Base-by-base conservation (phyloP, 1,284 basidiomycete species). In the Cystobasidium sp. region DNA sequence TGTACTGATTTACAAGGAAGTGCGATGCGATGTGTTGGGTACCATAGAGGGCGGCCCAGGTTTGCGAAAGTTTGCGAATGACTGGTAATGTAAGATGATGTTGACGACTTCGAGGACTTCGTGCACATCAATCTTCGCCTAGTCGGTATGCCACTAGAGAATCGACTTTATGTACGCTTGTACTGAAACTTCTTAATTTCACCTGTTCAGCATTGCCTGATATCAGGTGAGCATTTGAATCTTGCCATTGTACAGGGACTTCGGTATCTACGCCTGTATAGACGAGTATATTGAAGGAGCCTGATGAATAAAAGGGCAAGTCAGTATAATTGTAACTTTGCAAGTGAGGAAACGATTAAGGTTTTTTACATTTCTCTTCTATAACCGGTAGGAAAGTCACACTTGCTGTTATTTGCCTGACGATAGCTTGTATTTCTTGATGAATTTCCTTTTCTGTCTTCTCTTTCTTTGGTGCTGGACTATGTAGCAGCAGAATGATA, bases 341-440 rank as follows among this genome's bases (percentile, higher is more conserved):
- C 46, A 37, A 16, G 56, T 20, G 41, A 47, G 43, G 22, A 1
- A 18, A 31, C 39, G 59, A 9, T 20, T 8, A 12, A 14, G 12
- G n/a, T n/a, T 7, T 94, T 81, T 90, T 88, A 80, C 94, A 98
- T 41, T 92, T 91, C 82, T 97, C 94, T 78, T 97, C 91, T 63
- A 98, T 91, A 74, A 95, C 91, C 0, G 96, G 96, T 69, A 99
- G 85, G 84, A 97, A 98, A 16, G 96, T 97, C 77, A 95, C 93
- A 79, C 90, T 92, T 61, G 93, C 93, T 53, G 97, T 94, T 81
- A 99, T 99, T 83, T 99, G 97, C 84, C 98, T 97, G 82, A 99
- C 88, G 81, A 99, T 98, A 65, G 93, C 93, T 31, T 96, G 90
- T 78, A 99, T 99, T 86, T 99, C 96, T 41, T 91, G 92, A 83